phyloP scores from a whole-genome alignment of 495 filamentous ascomycete species.

The Collariella sp. region DNA sequence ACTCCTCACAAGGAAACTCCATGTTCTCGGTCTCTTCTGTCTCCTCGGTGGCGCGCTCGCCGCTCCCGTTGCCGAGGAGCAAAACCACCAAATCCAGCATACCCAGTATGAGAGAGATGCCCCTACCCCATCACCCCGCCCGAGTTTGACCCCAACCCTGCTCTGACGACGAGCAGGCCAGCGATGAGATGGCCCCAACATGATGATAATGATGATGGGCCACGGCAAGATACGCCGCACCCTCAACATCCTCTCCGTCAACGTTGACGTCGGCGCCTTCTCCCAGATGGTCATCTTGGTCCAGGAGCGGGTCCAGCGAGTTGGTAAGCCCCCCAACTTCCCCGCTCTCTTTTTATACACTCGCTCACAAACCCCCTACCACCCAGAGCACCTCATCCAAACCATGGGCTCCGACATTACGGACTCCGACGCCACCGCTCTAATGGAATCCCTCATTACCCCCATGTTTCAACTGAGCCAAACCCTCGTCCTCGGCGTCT shows the following conservation, averaged over 20 bases:
- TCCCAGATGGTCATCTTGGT: constrained; percentile 1
- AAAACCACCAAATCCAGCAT: constrained; percentile 2
- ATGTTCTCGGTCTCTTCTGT: constrained; percentile 8
- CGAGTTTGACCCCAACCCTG: neutral
- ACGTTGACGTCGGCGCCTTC: constrained; percentile 5
- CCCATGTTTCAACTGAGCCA: constrained; percentile 10
- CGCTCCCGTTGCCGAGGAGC: neutral
- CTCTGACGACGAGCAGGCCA: neutral
- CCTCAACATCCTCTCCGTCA: neutral
- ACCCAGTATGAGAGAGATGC: neutral
- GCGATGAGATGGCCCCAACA: too few relatives aligned
- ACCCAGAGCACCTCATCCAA: constrained; percentile 10
- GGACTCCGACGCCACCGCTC: neutral
- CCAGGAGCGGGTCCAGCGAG: constrained; percentile 9
- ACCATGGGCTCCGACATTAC: too few relatives aligned
- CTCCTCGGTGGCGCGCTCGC: constrained; percentile 15
- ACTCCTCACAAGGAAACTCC: constrained; percentile 16
- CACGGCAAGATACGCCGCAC: neutral
- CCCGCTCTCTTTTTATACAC: neutral
- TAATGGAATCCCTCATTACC: neutral
- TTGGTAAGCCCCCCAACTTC: constrained; percentile 6
- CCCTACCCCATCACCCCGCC: neutral
- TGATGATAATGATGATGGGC: neutral
- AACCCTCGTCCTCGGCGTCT: constrained; percentile 5
- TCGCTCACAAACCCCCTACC: neutral